A percentile compares a stretch with the other conserved stretches of the same genome.
Evolutionary conservation across 768 basidiomycete genomes (phyloP).

Genomic region (Kwoniella botswanensis): DNA sequence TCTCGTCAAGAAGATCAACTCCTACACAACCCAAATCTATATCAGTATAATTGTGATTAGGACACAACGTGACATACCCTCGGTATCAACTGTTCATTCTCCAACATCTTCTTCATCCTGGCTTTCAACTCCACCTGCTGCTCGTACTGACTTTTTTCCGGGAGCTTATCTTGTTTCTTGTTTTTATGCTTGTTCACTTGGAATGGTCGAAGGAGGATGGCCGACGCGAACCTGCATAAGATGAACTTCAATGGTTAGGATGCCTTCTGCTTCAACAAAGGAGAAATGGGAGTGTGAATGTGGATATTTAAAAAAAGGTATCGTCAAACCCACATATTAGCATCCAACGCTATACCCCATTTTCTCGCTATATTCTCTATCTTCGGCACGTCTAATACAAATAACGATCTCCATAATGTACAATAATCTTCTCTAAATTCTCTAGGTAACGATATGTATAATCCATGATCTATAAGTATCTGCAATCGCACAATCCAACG

Average conservation of each 20-base stretch:
- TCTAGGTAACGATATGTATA: constrained; percentile 76
- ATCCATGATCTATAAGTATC: constrained; percentile 88
- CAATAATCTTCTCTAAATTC: constrained; percentile 78
- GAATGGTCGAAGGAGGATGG: constrained; percentile 59
- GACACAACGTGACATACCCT: too few species aligned
- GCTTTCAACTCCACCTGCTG: constrained; percentile 58
- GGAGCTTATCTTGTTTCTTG: constrained; percentile 34
- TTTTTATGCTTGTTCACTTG: constrained; percentile 44
- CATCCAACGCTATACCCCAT: constrained; percentile 59
- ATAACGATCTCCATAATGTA: constrained; percentile 67
- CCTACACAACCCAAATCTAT: constrained; percentile 24
- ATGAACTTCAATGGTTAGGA: neutral
- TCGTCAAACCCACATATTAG: constrained; percentile 48
- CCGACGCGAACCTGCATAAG: constrained; percentile 55
- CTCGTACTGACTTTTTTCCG: constrained; percentile 54
- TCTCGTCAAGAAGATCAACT: constrained; percentile 56
- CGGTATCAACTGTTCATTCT: constrained; percentile 59
- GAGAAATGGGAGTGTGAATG: too few species aligned
- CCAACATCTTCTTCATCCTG: constrained; percentile 58
- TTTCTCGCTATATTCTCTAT: constrained; percentile 55
- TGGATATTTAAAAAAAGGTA: neutral
- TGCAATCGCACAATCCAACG: constrained; percentile 62
- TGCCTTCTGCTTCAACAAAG: too few species aligned
- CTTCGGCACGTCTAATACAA: constrained; percentile 56
- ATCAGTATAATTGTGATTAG: too few species aligned